Base-by-base conservation (phyloP, 108 stramenopile species). In the Epithemia pelagica region DNA sequence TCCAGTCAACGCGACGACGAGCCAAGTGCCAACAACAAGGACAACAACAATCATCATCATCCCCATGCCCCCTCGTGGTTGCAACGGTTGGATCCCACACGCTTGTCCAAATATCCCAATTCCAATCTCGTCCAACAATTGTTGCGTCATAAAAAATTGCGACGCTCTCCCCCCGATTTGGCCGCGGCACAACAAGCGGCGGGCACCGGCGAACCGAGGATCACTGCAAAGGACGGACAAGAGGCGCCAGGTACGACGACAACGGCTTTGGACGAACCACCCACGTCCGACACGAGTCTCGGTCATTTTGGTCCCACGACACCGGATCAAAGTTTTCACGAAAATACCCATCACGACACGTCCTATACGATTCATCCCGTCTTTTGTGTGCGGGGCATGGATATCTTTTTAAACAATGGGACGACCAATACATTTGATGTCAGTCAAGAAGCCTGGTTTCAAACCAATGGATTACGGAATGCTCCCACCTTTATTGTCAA, bases 401-500 rank as follows among this genome's bases (percentile, higher is more conserved):
- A 87, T 70, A 53, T 87, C n/a, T 84, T 84, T 52, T 51, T 78
- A 26, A 68, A 76, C 0, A 56, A 55, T 31, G 69, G 82, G 15
- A 79, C 83, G 55, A 67, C 60, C 26, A n/a, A n/a, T n/a, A n/a
- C n/a, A n/a, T 46, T 46, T 46, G 63, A 78, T 25, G 69, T 82
- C 57, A 64, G 69, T 51, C 54, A 70, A 18, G 78, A 84, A 61
- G 81, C 82, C 1, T 61, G 74, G 54, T 69, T 87, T 59, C 62
- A 62, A 10, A 25, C 78, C 73, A 70, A 83, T 64, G 83, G 86
- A 26, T 62, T 87, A 15, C 78, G 83, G 24, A 66, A 81, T 55
- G 31, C 32, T 0, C 77, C 87, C n/a, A 78, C 79, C 18, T 66
- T 84, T 0, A 52, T 84, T 26, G 67, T 75, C 52, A 88, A 84